Evolutionary conservation across 2,329 filamentous ascomycete genomes (phyloP), one percentile per base, ranked within the genome.

Genomic region (Stenocarpella maydis): DNA sequence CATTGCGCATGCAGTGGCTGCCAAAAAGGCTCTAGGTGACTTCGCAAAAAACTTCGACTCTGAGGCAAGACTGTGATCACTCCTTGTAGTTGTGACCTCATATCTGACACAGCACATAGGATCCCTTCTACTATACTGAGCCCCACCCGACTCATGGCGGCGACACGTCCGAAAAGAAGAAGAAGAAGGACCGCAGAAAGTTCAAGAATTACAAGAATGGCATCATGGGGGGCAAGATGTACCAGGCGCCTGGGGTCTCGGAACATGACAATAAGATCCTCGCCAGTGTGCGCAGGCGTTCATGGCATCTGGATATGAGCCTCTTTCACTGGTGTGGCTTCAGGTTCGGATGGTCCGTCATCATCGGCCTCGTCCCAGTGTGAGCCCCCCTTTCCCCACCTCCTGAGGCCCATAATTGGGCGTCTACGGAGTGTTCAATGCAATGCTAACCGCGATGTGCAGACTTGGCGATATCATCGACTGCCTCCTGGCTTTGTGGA

Each of bases 81-180:
- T 17, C n/a, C 15, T 3, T 4, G 7, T 31, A 31, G 28, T 0
- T 17, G 17, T 17, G 26, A 58, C 24, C 2, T 24, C 15, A 21
- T 31, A 31, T 31, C 17, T 41, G 58, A 26, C 58, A 52, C 19
- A 41, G 15, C 12, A 7, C 55, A 10, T 75, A 98, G 93, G 95
- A 98, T 78, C 94, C 95, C 7, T 97, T 94, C 82, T 97, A 95
- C 76, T 93, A 97, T 79, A 86, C 90, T 74, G 90, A 97, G 43
- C 90, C 91, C 26, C 91, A 95, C 50, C 92, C 92, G 10, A 87
- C 89, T 72, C 83, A 92, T 50, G 82, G 89, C 73, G 89, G 89
- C 73, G 89, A 90, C 70, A 41, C 17, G 41, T 31, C 39, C 34
- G 52, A 54, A 54, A 58, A 67, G 64, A 67, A 67, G 52, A 67